Percentiles rank a stretch among this genome's conserved stretches.
These are phyloP conservation scores for Bretziella fagacearum DNA, from an alignment of 2,329 filamentous ascomycete genomes.

Conservation along the genomic window DNA sequence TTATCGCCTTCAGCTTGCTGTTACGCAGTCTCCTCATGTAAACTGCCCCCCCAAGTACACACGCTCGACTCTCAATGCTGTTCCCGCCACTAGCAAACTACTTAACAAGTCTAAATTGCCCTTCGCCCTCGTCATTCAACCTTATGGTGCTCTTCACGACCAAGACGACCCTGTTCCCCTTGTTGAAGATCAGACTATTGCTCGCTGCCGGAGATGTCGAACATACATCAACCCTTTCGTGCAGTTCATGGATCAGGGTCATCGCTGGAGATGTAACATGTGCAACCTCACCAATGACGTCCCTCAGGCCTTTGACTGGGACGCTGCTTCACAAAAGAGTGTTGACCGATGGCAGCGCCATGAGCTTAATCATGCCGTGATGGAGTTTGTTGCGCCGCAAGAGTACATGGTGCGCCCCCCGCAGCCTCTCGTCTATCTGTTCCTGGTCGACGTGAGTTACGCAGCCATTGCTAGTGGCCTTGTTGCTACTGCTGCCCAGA, in stretches of 20 bases:
- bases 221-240: constrained; percentile 98
- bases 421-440: constrained; percentile 87
- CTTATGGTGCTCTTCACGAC: constrained; percentile 84
- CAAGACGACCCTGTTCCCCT: constrained; percentile 80
- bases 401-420: constrained; percentile 99
- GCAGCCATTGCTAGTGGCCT: constrained; percentile 78
- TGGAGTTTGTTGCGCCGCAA: constrained; percentile 93
- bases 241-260: constrained; percentile 88
- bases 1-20: constrained; percentile 45
- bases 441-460: constrained; percentile 89
- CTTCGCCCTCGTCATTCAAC: constrained; percentile 89
- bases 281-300: constrained; percentile 98
- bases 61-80: constrained; percentile 83
- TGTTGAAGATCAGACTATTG: constrained; percentile 93
- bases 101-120: constrained; percentile 95
- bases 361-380: constrained; percentile 89
- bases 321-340: constrained; percentile 75
- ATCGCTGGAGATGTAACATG: constrained; percentile 99
- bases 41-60: constrained; percentile 92
- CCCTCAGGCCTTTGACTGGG: constrained; percentile 98
- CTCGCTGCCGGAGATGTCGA: constrained; percentile 82
- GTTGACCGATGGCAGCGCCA: constrained; percentile 83
- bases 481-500: constrained; percentile 78
- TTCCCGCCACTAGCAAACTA: constrained; percentile 79
- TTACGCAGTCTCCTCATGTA: constrained; percentile 75